A percentile compares a stretch with the other conserved stretches of the same genome.
Conservation (phyloP, 129 eudicot species). For the Artemisia argyi region DNA sequence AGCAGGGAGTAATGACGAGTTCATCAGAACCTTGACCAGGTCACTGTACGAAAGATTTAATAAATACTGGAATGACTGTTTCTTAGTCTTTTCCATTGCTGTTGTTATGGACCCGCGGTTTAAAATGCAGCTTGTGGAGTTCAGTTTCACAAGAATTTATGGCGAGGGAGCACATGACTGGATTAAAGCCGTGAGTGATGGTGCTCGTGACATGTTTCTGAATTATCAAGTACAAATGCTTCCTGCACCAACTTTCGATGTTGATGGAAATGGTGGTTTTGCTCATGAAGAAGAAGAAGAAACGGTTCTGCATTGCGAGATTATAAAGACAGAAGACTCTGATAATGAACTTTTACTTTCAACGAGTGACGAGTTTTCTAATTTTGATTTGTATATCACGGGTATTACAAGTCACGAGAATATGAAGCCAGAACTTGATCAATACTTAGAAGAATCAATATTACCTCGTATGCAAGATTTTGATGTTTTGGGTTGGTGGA, state of each 20-base stretch:
- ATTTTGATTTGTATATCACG: conserved; percentile 62
- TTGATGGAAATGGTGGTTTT: conserved; percentile 23
- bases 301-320: not conserved
- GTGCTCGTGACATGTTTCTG: conserved; percentile 61
- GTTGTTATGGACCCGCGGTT: conserved; percentile 86
- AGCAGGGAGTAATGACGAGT: conserved; percentile 41
- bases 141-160: conserved; percentile 50
- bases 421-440: conserved; percentile 65
- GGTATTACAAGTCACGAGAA: conserved; percentile 41
- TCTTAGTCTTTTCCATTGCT: conserved; percentile 57
- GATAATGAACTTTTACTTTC: not conserved
- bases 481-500: conserved; percentile 94
- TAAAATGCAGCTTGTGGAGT: conserved; percentile 68
- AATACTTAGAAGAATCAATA: conserved; percentile 68
- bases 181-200: conserved; percentile 40
- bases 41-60: conserved; percentile 65
- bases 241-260: conserved; percentile 66
- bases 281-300: conserved; percentile 2
- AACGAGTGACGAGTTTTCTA: conserved; percentile 32
- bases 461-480: conserved; percentile 61
- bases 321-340: not conserved
- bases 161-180: conserved; percentile 43
- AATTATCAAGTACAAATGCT: conserved; percentile 62
- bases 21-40: conserved; percentile 42
- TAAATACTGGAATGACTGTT: conserved; percentile 66